Base-by-base conservation (phyloP, 169 alveolate species). In the Plasmodium malariae region DNA sequence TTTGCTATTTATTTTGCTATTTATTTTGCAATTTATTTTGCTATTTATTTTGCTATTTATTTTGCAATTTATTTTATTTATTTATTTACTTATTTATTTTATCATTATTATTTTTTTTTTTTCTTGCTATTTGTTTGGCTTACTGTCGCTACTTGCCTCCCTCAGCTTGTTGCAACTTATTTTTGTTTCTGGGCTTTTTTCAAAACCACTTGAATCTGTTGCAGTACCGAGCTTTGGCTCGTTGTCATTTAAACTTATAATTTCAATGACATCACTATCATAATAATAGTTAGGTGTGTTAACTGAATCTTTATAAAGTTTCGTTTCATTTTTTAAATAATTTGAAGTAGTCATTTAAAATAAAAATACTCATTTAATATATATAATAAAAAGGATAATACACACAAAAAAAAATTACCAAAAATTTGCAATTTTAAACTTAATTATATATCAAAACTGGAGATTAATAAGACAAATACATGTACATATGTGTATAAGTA, bases 291-390 rank as follows among this genome's bases (percentile, higher is more conserved):
- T 69, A 26, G 73, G 43, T 36, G 12, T 1, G 71, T 34, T 55
- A 43, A 7, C 32, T 30, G 80, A 62, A 30, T 78, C 49, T 62
- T 63, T 45, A 63, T 17, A 62, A 30, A 28, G 11, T 9, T 78
- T 78, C 21, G 37, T 62, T 28, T 63, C 89, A 78, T 65, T 62
- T 49, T 78, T 78, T 28, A 78, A 62, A 62, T 63, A 78, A 63
- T 78, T 78, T 78, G 89, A 78, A 40, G 45, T 78, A 63, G 49
- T 78, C 89, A 78, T 78, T 78, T 78, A 78, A 78, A 54, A 78
- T 55, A 63, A 78, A 62, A 60, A 73, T 34, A 24, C 36, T 55
- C 32, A 54, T 73, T 54, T 54, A 34, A 54, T 36, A 26, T 78
- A 48, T 78, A 21, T 12, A 17, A 51, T 17, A 51, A 19, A 54